phyloP scores from a whole-genome alignment of 768 basidiomycete genomes.

The Auricularia sp. region DNA sequence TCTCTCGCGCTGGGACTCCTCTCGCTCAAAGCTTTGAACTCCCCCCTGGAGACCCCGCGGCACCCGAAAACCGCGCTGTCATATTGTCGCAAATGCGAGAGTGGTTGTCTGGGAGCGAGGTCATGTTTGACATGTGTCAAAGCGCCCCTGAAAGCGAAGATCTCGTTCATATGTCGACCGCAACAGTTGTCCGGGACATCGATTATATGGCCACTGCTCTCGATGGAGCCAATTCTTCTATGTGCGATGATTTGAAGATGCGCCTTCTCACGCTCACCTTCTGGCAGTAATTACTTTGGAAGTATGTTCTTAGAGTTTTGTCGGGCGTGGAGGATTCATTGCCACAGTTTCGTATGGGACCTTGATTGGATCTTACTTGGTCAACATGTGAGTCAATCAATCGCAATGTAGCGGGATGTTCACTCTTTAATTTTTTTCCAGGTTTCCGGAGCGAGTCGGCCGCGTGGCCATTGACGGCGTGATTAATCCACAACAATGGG shows the following conservation, averaged over 20 bases:
- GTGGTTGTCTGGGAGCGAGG: slow-evolving; percentile 1
- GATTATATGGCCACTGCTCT: slow-evolving; percentile 9
- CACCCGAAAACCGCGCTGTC: background rate
- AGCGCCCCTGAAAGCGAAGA: slow-evolving; percentile 4
- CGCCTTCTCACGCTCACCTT: background rate
- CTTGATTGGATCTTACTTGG: slow-evolving; percentile 10
- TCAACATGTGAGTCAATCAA: slow-evolving; percentile 9
- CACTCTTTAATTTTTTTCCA: background rate
- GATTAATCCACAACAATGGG: slow-evolving; percentile 7
- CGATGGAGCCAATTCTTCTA: slow-evolving; percentile 8
- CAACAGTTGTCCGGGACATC: slow-evolving; percentile 9
- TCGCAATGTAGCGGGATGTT: background rate
- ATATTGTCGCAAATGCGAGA: slow-evolving; percentile 3
- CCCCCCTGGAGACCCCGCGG: slow-evolving; percentile 3
- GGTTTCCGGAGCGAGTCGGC: slow-evolving; percentile 12
- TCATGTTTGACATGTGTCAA: slow-evolving; percentile 5
- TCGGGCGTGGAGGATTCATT: background rate
- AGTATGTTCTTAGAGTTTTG: background rate
- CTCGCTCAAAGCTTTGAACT: slow-evolving; percentile 6
- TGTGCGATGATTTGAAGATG: slow-evolving; percentile 2
- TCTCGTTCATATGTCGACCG: slow-evolving; percentile 12
- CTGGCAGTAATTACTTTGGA: slow-evolving; percentile 9
- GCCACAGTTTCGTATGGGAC: slow-evolving; percentile 8
- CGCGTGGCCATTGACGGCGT: slow-evolving; percentile 11
- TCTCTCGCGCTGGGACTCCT: slow-evolving; percentile 6